These are phyloP conservation scores for Fusarium falciforme DNA, from an alignment of 2,329 filamentous ascomycete genomes.

Conservation along the genomic window DNA sequence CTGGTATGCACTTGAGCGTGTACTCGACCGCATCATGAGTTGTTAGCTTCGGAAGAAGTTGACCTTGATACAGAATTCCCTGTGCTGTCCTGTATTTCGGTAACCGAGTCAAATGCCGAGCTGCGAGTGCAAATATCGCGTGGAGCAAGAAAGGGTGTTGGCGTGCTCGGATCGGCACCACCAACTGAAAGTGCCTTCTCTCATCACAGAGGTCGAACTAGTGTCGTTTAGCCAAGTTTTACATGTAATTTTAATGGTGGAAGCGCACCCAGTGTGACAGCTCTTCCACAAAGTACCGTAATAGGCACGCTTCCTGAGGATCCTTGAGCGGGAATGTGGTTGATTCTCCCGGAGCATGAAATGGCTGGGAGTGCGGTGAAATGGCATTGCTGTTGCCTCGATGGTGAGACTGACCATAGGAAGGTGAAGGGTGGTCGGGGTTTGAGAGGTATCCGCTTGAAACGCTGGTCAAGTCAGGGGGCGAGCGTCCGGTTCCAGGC, in stretches of 20 bases:
- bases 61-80: slow-evolving; percentile 53
- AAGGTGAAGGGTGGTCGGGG: slow-evolving; percentile 25
- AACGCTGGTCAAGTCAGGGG: slow-evolving; percentile 11
- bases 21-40: slow-evolving; percentile 55
- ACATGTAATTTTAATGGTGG: rapidly evolving
- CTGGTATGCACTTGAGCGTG: slow-evolving; percentile 54
- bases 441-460: slow-evolving; percentile 18
- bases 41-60: slow-evolving; percentile 50
- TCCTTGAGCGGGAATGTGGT: slow-evolving; percentile 47
- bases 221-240: slow-evolving; percentile 9
- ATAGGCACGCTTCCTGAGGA: slow-evolving; percentile 52
- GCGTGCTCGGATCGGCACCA: slow-evolving; percentile 50
- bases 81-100: slow-evolving; percentile 51
- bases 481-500: slow-evolving; percentile 18
- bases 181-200: slow-evolving; percentile 53
- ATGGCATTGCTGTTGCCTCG: not conserved
- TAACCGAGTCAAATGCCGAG: slow-evolving; percentile 52
- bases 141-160: slow-evolving; percentile 53
- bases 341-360: slow-evolving; percentile 10
- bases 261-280: slow-evolving; percentile 53
- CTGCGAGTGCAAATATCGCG: slow-evolving; percentile 54
- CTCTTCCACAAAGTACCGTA: slow-evolving; percentile 54
- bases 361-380: slow-evolving; percentile 21
- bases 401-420: slow-evolving; percentile 14
- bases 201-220: slow-evolving; percentile 56